Conservation (phyloP, 2,329 filamentous ascomycete genomes). For the Aspergillus puulaauensis region DNA sequence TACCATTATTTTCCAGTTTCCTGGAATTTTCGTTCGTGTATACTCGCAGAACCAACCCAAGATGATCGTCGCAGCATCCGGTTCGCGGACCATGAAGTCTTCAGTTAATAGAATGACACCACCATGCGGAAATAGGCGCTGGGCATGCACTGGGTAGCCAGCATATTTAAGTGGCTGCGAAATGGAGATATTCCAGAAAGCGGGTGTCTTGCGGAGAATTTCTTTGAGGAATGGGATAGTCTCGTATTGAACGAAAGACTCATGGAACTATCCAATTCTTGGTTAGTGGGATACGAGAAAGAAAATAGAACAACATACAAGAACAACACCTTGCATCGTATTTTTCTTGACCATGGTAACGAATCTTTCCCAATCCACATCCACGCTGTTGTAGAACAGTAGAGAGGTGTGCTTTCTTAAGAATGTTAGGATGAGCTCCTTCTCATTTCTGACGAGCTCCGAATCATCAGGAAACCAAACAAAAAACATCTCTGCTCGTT, state of each 20-base stretch:
- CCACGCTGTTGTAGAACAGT: constrained; percentile 29
- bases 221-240: constrained; percentile 26
- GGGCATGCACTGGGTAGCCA: constrained; percentile 24
- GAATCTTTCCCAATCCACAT: constrained; percentile 39
- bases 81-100: constrained; percentile 35
- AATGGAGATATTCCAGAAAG: constrained; percentile 38
- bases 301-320: constrained; percentile 30
- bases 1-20: constrained; percentile 40
- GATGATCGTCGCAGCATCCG: constrained; percentile 29
- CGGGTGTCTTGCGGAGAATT: constrained; percentile 25
- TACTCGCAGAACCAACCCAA: constrained; percentile 37
- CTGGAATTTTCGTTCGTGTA: constrained; percentile 22
- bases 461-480: constrained; percentile 31
- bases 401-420: constrained; percentile 27
- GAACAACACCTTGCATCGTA: constrained; percentile 26
- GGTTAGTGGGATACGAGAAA: constrained; percentile 4
- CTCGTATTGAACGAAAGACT: constrained; percentile 32
- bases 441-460: constrained; percentile 21
- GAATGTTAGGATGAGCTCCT: constrained; percentile 23
- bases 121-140: constrained; percentile 40
- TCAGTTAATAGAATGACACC: constrained; percentile 42
- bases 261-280: constrained; percentile 34
- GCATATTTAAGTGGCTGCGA: constrained; percentile 23
- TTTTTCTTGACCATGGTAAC: constrained; percentile 6
- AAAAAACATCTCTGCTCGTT: constrained; percentile 31